A percentile compares a stretch with the other conserved stretches of the same genome.
These are phyloP conservation scores for Strobilomyces dryophilus DNA, from an alignment of 768 basidiomycete species.

Conservation along the genomic window DNA sequence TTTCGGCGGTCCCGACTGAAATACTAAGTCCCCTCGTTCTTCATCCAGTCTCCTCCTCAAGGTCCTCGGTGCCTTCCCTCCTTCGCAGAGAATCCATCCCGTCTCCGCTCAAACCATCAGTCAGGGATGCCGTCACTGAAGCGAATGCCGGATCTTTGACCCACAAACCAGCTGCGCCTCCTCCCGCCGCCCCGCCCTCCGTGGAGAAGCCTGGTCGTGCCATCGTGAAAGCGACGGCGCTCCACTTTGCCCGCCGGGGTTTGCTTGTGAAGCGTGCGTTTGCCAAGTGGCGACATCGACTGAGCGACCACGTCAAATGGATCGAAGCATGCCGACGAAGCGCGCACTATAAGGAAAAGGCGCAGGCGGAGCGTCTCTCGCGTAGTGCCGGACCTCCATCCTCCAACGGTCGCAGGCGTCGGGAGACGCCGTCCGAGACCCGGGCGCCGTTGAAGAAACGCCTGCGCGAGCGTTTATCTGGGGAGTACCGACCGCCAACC, in stretches of 20 bases:
- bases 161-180: constrained; percentile 6
- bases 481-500: constrained; percentile 47
- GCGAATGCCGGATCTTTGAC: not conserved
- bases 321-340: constrained; percentile 58
- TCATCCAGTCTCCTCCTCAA: constrained; percentile 22
- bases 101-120: constrained; percentile 22
- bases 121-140: constrained; percentile 12
- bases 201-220: constrained; percentile 15
- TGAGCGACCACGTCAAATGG: constrained; percentile 49
- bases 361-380: constrained; percentile 34
- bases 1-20: constrained; percentile 24
- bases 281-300: constrained; percentile 43
- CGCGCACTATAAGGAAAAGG: constrained; percentile 55
- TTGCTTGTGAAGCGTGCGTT: constrained; percentile 41
- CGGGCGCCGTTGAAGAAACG: constrained; percentile 25
- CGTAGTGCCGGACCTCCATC: constrained; percentile 15
- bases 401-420: constrained; percentile 20
- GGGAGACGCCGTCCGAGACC: constrained; percentile 21
- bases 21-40: constrained; percentile 30
- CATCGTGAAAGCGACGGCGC: constrained; percentile 38
- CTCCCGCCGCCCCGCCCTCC: not conserved
- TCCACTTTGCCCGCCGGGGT: constrained; percentile 39
- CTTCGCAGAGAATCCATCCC: constrained; percentile 23
- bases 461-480: constrained; percentile 32
- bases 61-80: constrained; percentile 14